Percentiles rank a stretch among this genome's conserved stretches.
These are phyloP conservation scores for Fusarium acutatum DNA, from an alignment of 2,329 filamentous ascomycete species.

Conservation along the genomic window DNA sequence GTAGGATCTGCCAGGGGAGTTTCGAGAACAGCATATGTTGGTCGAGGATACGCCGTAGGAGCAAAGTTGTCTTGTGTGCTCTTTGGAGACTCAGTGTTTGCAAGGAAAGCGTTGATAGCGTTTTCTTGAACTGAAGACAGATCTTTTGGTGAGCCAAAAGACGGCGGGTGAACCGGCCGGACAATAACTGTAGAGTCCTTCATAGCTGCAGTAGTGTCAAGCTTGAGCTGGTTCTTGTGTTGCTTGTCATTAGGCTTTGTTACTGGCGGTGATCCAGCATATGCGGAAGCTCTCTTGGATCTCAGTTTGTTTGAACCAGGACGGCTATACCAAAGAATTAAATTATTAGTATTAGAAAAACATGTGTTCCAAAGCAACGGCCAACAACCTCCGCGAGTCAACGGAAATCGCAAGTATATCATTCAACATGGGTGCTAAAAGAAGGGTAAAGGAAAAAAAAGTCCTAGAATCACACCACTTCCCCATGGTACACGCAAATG, in stretches of 20 bases:
- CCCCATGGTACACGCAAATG: constrained; percentile 7
- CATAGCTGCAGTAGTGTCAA: constrained; percentile 26
- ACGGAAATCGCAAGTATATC: neutral
- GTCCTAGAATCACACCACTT: constrained; percentile 19
- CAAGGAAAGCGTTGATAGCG: constrained; percentile 23
- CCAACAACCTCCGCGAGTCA: neutral
- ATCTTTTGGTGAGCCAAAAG: constrained; percentile 31
- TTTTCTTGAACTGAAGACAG: constrained; percentile 32
- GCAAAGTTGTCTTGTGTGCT: constrained; percentile 12
- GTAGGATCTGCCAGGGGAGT: constrained; percentile 35
- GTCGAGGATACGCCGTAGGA: constrained; percentile 37
- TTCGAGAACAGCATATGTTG: constrained; percentile 47
- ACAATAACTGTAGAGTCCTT: constrained; percentile 34
- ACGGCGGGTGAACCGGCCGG: constrained; percentile 31
- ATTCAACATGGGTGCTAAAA: neutral
- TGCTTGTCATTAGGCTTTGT: constrained; percentile 15
- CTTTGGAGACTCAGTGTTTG: constrained; percentile 12
- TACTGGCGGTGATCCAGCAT: constrained; percentile 22
- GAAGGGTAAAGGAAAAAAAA: neutral
- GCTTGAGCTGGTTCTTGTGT: constrained; percentile 14
- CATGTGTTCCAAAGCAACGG: constrained; percentile 2
- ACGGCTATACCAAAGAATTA: constrained; percentile 22
- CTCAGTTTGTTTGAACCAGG: constrained; percentile 40
- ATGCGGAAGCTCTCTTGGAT: constrained; percentile 36
- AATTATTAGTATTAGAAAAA: constrained; percentile 20